A percentile compares a stretch with the other conserved stretches of the same genome.
These are phyloP conservation scores for Aspergillus sp. DNA, from an alignment of 2,329 filamentous ascomycete genomes.

Conservation along the genomic window DNA sequence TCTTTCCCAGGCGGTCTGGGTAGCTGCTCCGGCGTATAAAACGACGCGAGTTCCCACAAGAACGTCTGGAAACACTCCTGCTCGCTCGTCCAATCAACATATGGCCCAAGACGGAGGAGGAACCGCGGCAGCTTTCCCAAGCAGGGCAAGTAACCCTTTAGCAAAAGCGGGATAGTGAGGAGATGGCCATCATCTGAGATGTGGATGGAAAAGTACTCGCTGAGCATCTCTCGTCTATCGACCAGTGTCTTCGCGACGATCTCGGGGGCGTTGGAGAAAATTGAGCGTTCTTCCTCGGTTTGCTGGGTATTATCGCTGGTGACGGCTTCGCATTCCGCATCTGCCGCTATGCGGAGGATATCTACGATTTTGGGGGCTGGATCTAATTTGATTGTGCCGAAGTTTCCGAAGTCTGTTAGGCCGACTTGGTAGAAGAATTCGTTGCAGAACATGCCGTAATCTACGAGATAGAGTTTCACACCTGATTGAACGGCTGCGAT, in stretches of 20 bases:
- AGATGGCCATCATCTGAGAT: constrained; percentile 77
- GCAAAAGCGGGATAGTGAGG: constrained; percentile 74
- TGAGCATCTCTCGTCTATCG: constrained; percentile 77
- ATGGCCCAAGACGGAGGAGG: constrained; percentile 80
- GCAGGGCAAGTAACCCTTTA: constrained; percentile 85
- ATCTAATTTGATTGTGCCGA: constrained; percentile 77
- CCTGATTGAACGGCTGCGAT: constrained; percentile 92
- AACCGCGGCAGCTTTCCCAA: constrained; percentile 87
- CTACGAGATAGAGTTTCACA: constrained; percentile 86
- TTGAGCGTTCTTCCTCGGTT: constrained; percentile 50
- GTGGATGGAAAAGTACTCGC: constrained; percentile 88
- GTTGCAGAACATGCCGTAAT: constrained; percentile 82
- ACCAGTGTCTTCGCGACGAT: constrained; percentile 69
- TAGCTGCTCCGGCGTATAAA: constrained; percentile 85
- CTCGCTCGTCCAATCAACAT: constrained; percentile 83
- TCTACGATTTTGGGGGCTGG: constrained; percentile 71
- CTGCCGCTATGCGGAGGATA: constrained; percentile 70
- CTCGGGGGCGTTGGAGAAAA: constrained; percentile 65
- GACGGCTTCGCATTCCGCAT: constrained; percentile 61
- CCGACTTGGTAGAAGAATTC: constrained; percentile 97
- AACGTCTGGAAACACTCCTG: constrained; percentile 83
- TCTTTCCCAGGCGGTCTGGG: constrained; percentile 47
- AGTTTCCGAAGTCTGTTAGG: constrained; percentile 93
- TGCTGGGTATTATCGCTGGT: constrained; percentile 17
- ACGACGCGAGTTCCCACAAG: constrained; percentile 79